Evolutionary conservation across 164 flowering plant genomes (phyloP).

Genomic region (Akebia trifoliata): DNA sequence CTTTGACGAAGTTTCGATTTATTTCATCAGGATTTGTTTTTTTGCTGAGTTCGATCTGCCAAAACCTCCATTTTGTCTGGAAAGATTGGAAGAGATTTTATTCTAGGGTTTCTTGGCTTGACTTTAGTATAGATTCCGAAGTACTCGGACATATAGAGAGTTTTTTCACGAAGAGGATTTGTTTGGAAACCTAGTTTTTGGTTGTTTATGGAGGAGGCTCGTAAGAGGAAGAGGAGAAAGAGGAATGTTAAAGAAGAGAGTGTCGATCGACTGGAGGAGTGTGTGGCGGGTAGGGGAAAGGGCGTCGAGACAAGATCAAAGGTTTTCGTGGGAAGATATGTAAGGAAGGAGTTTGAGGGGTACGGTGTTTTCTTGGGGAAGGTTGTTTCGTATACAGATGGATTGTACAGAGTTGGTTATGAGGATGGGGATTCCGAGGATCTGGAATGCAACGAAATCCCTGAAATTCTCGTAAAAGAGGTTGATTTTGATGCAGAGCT

Average conservation of each 20-base stretch:
- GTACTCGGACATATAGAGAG: not conserved
- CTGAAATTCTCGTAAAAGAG: conserved; percentile 35
- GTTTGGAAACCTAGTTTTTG: not conserved
- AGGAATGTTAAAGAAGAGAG: conserved; percentile 20
- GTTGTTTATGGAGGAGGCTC: conserved; percentile 21
- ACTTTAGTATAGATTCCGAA: not conserved
- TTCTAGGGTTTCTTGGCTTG: not conserved
- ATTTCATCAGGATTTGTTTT: not conserved
- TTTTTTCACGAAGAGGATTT: not conserved
- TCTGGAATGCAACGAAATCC: conserved; percentile 59
- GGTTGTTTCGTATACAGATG: conserved; percentile 48
- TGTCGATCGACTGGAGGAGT: conserved; percentile 5
- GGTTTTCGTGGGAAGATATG: conserved; percentile 59
- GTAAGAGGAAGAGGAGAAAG: conserved; percentile 50
- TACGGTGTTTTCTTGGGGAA: conserved; percentile 67
- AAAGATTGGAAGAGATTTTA: not conserved
- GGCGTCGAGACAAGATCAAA: conserved; percentile 24
- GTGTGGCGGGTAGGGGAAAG: conserved; percentile 4
- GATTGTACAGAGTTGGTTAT: conserved; percentile 73
- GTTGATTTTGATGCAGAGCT: conserved; percentile 35
- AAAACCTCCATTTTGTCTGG: conserved; percentile 3
- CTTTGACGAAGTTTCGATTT: not conserved
- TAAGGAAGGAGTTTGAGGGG: conserved; percentile 65
- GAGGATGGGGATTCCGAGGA: conserved; percentile 97
- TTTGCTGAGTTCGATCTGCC: not conserved